Evolutionary conservation across 1,139 yeast genomes (phyloP), one percentile per base, ranked within the genome.

Genomic region (Debaryomyces robertsiae): DNA sequence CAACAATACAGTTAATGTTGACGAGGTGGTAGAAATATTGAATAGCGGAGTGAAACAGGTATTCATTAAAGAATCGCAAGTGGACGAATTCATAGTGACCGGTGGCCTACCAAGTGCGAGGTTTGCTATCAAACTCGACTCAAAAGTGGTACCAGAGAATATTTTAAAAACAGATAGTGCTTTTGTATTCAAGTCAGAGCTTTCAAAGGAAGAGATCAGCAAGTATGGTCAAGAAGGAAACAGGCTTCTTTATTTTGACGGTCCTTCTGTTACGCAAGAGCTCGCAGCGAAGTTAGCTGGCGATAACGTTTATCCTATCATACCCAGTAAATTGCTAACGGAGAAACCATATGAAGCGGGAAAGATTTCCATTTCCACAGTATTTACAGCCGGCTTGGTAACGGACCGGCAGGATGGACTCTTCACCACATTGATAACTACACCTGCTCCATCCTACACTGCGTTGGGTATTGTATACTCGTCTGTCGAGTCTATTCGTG

Each of bases 401-500:
- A 84, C 96, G 2, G 98, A 93, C 61, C 82, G 98, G 55, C 69
- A 77, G 6, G 99, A 93, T 60, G 93, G 91, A 0, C 75, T 93
- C 35, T 91, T 67, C 66, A 79, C 97, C 10, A 88, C 98, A 1
- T 69, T 93, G 42, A 95, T 93, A 36, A 84, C 89, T 17, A 88
- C 91, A 40, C 68, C 73, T 9, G 70, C 74, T 1, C 76, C 77
- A 3, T 50, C 71, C 11, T 57, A 60, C 45, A 63, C 77, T 29
- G 83, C 94, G 1, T 73, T 94, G 42, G 99, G 98, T 2, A 75
- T 93, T 23, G 98, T 93, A 4, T 93, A 90, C 66, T 91, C 98
- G 0, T 89, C 96, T 0, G 66, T 67, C 31, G 91, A 83, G 49
- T 88, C 96, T 27, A 81, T 94, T 50, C 67, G 75, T 38, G 94